Evolutionary conservation across 352 stramenopile genomes (phyloP).

Genomic region (Pythium dissotocum): DNA sequence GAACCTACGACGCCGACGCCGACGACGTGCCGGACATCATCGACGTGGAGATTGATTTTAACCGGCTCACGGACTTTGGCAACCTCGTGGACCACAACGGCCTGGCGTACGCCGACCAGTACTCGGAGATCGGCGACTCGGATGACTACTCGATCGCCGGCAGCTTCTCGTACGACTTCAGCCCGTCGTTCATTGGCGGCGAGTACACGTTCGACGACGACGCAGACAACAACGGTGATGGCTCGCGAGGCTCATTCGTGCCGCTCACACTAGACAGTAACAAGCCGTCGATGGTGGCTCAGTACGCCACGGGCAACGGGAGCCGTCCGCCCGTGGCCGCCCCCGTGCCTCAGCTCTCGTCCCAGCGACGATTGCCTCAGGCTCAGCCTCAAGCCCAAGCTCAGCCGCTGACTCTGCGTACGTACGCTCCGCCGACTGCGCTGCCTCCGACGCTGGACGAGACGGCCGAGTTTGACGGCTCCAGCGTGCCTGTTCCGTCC

Average conservation of each 20-base stretch:
- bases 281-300: slow-evolving; percentile 20
- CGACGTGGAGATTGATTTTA: slow-evolving; percentile 12
- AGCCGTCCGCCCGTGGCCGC: slow-evolving; percentile 5
- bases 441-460: slow-evolving; percentile 12
- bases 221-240: neutral
- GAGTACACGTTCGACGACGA: slow-evolving; percentile 18
- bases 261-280: slow-evolving; percentile 18
- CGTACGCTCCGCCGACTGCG: slow-evolving; percentile 7
- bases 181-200: slow-evolving; percentile 20
- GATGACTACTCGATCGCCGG: slow-evolving; percentile 25
- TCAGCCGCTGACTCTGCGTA: slow-evolving; percentile 18
- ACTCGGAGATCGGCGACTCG: slow-evolving; percentile 12
- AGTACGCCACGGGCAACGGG: slow-evolving; percentile 10
- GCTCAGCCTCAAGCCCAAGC: neutral
- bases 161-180: slow-evolving; percentile 26
- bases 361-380: slow-evolving; percentile 9
- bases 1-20: neutral
- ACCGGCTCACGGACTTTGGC: slow-evolving; percentile 1
- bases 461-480: slow-evolving; percentile 12
- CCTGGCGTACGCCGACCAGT: slow-evolving; percentile 15
- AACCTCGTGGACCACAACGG: slow-evolving; percentile 15
- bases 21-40: slow-evolving; percentile 1
- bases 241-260: slow-evolving; percentile 24
- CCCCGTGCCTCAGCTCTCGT: slow-evolving; percentile 19
- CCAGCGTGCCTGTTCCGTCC: neutral